Evolutionary conservation across 2,329 filamentous ascomycete genomes (phyloP).

Genomic region (Hymenoscyphus salicellus): DNA sequence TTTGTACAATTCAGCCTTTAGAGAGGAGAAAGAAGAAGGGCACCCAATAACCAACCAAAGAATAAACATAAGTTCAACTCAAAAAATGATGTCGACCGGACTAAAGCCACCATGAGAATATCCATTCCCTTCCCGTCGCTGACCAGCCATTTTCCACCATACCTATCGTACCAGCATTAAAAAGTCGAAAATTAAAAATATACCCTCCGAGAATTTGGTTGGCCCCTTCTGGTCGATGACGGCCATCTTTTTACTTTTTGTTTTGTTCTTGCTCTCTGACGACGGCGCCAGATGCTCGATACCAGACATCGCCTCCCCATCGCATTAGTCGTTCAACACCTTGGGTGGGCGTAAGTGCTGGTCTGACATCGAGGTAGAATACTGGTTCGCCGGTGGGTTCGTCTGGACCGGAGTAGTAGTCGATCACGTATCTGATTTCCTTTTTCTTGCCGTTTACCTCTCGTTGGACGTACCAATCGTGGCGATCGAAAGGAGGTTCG

Average conservation of each 20-base stretch:
- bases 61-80: background rate
- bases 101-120: background rate
- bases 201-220: background rate
- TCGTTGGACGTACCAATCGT: constrained; percentile 92
- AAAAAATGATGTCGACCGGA: background rate
- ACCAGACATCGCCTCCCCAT: constrained; percentile 95
- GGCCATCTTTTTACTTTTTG: constrained; percentile 6
- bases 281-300: constrained; percentile 40
- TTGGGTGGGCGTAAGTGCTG: constrained; percentile 76
- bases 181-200: constrained; percentile 7
- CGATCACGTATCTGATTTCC: constrained; percentile 91
- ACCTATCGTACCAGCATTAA: constrained; percentile 2
- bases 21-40: background rate
- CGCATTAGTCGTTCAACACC: constrained; percentile 79
- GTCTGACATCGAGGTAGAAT: constrained; percentile 92
- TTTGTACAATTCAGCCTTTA: constrained; percentile 3
- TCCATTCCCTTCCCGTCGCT: background rate
- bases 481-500: constrained; percentile 88
- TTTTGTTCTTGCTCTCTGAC: constrained; percentile 29
- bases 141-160: background rate
- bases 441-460: constrained; percentile 63
- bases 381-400: constrained; percentile 79
- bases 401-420: constrained; percentile 85
- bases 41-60: background rate
- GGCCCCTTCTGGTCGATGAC: background rate